Conservation (phyloP, 306 rosid species). For the Cucurbita ficifolia region DNA sequence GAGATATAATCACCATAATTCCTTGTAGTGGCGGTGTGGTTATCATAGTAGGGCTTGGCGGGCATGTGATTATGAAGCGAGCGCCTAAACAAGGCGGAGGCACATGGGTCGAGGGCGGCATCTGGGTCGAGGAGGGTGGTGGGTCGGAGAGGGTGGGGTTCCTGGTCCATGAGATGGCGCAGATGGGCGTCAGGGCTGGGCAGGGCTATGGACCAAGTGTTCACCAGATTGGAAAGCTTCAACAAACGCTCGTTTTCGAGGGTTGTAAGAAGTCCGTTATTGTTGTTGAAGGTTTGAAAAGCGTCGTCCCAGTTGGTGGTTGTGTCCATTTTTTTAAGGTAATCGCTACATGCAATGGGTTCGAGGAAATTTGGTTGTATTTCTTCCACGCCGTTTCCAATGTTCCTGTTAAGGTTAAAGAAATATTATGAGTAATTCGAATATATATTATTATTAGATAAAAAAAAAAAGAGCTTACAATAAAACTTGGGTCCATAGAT, state of each 20-base stretch:
- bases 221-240: conserved; percentile 55
- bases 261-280: conserved; percentile 19
- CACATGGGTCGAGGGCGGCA: neutral
- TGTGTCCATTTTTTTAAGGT: conserved; percentile 63
- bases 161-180: neutral
- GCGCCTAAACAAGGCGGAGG: conserved; percentile 13
- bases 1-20: conserved; percentile 57
- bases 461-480: conserved; percentile 28
- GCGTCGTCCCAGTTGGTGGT: conserved; percentile 36
- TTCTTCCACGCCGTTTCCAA: conserved; percentile 43
- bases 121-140: neutral
- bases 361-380: conserved; percentile 53
- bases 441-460: neutral
- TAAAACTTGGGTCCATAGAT: conserved; percentile 67
- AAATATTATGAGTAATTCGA: neutral
- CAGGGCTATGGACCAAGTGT: conserved; percentile 85
- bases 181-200: conserved; percentile 40
- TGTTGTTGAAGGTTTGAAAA: conserved; percentile 22
- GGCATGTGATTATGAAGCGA: conserved; percentile 18
- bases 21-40: too few species aligned
- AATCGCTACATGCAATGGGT: conserved; percentile 65
- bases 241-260: conserved; percentile 41
- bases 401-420: conserved; percentile 22
- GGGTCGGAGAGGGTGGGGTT: neutral
- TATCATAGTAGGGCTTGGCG: too few species aligned